phyloP scores from a whole-genome alignment of 129 eudicot species.

The sunflower (Helianthus annuus) region DNA sequence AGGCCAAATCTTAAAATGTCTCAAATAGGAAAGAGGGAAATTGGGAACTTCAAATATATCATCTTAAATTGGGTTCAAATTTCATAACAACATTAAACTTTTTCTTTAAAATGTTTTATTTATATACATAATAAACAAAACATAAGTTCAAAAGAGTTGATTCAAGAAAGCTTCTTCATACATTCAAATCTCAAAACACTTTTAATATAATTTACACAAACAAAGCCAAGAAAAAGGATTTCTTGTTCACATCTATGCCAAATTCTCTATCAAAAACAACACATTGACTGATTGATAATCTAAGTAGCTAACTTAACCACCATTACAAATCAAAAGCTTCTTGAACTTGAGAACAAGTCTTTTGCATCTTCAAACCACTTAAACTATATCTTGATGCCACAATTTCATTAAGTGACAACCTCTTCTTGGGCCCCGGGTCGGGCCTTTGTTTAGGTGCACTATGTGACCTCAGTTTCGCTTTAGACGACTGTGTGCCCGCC shows the following conservation, averaged over 20 bases:
- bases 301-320: conserved; percentile 16
- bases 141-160: conserved; percentile 6
- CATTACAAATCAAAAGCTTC: conserved; percentile 44
- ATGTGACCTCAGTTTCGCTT: conserved; percentile 79
- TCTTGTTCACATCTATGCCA: conserved; percentile 40
- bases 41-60: neutral
- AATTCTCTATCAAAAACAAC: conserved; percentile 22
- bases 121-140: neutral
- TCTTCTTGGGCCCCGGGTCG: conserved; percentile 59
- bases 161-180: conserved; percentile 32
- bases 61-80: no score
- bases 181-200: conserved; percentile 17
- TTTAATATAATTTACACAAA: conserved; percentile 43
- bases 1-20: neutral
- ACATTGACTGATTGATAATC: neutral
- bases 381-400: conserved; percentile 85
- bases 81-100: no score
- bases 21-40: neutral
- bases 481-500: conserved; percentile 81
- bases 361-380: conserved; percentile 91
- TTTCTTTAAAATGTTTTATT: no score
- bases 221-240: conserved; percentile 42
- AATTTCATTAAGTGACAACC: conserved; percentile 69
- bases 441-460: conserved; percentile 96
- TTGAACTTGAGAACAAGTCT: conserved; percentile 58